These are phyloP conservation scores for Diaporthe humulicola DNA, from an alignment of 2,329 filamentous ascomycete species.

Conservation along the genomic window DNA sequence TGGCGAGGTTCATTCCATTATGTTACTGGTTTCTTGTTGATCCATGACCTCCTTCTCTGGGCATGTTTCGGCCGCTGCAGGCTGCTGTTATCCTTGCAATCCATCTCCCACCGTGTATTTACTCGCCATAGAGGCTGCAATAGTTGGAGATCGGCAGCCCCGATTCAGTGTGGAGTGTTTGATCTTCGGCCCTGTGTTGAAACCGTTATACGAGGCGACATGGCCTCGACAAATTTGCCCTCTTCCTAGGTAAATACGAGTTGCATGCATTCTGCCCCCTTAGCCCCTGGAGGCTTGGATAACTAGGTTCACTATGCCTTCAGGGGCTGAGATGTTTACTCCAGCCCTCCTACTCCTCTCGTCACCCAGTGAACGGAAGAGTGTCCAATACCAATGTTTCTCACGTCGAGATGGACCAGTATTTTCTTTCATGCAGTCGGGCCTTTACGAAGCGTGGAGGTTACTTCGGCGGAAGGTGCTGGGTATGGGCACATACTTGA, in stretches of 20 bases:
- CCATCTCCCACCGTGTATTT: neutral
- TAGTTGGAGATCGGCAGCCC: constrained; percentile 2
- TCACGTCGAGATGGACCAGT: no score
- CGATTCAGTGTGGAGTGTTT: constrained; percentile 21
- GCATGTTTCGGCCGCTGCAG: constrained; percentile 27
- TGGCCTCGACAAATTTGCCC: constrained; percentile 2
- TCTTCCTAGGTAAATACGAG: neutral
- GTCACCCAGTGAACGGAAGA: no score
- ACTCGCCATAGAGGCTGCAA: neutral
- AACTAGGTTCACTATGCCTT: neutral
- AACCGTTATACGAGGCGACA: neutral
- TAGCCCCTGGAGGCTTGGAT: neutral
- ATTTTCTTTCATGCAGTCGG: neutral
- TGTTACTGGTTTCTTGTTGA: neutral
- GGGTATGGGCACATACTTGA: neutral
- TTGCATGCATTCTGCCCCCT: neutral
- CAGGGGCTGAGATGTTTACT: neutral
- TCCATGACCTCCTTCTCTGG: constrained; percentile 1
- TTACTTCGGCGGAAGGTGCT: no score
- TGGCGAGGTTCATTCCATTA: constrained; percentile 25
- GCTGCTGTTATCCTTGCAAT: constrained; percentile 7
- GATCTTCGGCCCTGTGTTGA: constrained; percentile 7
- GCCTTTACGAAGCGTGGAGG: neutral
- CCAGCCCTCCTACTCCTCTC: neutral
- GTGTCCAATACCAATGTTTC: neutral